Conservation (phyloP, 345 rosid genomes). For the Eucalyptus tenuipes region DNA sequence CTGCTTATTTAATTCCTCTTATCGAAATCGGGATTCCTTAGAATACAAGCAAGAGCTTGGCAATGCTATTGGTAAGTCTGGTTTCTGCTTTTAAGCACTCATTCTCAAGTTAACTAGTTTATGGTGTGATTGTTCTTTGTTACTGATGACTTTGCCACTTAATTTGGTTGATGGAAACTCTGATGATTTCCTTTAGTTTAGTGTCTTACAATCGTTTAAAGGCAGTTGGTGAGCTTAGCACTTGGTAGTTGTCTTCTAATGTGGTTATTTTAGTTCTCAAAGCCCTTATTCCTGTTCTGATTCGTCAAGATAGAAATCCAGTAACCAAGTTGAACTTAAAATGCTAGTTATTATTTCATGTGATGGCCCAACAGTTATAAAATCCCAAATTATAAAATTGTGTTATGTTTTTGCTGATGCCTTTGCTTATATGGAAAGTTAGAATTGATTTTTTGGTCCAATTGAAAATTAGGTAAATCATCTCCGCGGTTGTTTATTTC, state of each 20-base stretch:
- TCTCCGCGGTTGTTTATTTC: background rate
- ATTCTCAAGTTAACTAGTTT: background rate
- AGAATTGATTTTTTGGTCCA: background rate
- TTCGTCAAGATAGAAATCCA: background rate
- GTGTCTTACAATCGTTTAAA: background rate
- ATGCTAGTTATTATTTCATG: background rate
- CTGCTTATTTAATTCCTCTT: conserved; percentile 68
- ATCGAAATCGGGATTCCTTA: conserved; percentile 57
- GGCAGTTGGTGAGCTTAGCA: background rate
- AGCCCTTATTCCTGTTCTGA: background rate
- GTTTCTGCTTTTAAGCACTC: background rate
- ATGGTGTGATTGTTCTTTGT: background rate
- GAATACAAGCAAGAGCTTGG: conserved; percentile 97
- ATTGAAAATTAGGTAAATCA: background rate
- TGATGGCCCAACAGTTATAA: background rate
- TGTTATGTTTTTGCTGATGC: background rate
- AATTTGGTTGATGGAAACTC: background rate
- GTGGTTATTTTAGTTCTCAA: background rate
- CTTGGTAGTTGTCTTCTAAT: background rate
- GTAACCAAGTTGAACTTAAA: background rate
- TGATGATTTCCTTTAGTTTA: background rate
- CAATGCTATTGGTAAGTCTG: conserved; percentile 79
- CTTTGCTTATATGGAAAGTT: background rate
- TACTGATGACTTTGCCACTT: background rate
- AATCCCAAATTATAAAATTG: background rate